A percentile compares a stretch with the other conserved stretches of the same genome.
These are phyloP conservation scores for Nicotiana tomentosiformis DNA, from an alignment of 257 asterid species.

Conservation along the genomic window DNA sequence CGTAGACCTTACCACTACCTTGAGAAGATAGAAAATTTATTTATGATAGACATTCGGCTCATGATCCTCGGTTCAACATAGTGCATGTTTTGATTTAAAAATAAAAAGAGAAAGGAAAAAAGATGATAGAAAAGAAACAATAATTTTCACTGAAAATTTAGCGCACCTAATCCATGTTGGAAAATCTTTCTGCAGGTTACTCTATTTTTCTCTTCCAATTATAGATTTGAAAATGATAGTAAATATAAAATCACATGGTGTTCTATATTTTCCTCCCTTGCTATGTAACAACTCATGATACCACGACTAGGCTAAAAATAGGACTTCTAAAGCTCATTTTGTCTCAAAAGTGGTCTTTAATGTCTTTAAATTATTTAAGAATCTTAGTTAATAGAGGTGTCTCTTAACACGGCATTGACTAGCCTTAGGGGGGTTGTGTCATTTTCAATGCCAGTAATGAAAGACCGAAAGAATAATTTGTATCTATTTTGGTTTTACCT, in stretches of 20 bases:
- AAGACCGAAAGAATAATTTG: background rate
- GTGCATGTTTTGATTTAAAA: no score
- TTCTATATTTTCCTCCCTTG: background rate
- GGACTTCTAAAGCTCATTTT: background rate
- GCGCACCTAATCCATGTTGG: constrained; percentile 7
- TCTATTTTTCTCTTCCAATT: background rate
- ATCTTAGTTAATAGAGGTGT: background rate
- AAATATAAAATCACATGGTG: background rate
- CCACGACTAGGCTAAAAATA: background rate
- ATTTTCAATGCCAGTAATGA: background rate
- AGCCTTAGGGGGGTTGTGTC: background rate
- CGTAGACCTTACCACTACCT: no score
- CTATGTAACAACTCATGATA: background rate
- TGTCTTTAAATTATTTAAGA: background rate
- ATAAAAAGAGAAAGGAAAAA: background rate
- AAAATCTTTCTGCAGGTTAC: background rate
- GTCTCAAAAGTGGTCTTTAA: background rate
- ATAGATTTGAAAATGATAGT: background rate
- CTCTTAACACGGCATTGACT: background rate
- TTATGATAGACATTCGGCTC: no score
- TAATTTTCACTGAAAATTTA: background rate
- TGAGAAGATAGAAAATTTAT: no score
- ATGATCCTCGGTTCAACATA: no score
- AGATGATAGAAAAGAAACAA: background rate
- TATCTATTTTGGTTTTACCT: background rate